Evolutionary conservation across 2,329 filamentous ascomycete species (phyloP).

Genomic region (Ophiostoma piceae): DNA sequence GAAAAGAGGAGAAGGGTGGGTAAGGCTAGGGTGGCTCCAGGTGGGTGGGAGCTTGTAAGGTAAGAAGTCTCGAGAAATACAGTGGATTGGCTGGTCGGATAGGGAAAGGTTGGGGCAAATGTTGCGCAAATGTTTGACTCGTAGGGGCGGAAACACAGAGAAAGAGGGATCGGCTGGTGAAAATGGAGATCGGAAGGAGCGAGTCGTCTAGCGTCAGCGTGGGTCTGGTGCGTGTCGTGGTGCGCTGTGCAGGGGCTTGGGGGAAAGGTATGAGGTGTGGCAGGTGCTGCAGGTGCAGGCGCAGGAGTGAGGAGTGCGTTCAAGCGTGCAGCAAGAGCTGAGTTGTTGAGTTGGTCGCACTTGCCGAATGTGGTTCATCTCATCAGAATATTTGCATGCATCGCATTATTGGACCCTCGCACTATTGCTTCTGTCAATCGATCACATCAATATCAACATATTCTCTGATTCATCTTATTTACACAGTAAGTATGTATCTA

Average conservation of each 20-base stretch:
- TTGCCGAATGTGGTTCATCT: not conserved
- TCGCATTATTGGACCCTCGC: not conserved
- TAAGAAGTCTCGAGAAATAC: not conserved
- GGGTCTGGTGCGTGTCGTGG: not conserved
- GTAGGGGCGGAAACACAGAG: not conserved
- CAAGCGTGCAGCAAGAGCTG: too few species aligned
- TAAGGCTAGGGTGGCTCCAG: conserved; percentile 3
- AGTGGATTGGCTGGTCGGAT: not conserved
- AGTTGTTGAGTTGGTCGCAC: not conserved
- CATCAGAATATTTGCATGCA: not conserved
- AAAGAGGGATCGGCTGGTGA: conserved; percentile 1
- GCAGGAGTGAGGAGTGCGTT: not conserved
- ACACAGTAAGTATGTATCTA: too few species aligned
- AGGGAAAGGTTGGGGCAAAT: not conserved
- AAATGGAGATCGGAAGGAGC: not conserved
- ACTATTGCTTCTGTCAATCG: not conserved
- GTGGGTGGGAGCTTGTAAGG: not conserved
- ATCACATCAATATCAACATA: too few species aligned
- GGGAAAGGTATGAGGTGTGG: not conserved
- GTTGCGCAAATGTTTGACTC: not conserved
- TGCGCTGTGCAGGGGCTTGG: not conserved
- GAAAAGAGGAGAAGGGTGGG: not conserved
- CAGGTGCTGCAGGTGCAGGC: not conserved
- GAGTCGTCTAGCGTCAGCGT: conserved; percentile 9
- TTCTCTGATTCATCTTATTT: too few species aligned